These are phyloP conservation scores for Pythium phragmiticola DNA, from an alignment of 352 stramenopile genomes.

Conservation along the genomic window DNA sequence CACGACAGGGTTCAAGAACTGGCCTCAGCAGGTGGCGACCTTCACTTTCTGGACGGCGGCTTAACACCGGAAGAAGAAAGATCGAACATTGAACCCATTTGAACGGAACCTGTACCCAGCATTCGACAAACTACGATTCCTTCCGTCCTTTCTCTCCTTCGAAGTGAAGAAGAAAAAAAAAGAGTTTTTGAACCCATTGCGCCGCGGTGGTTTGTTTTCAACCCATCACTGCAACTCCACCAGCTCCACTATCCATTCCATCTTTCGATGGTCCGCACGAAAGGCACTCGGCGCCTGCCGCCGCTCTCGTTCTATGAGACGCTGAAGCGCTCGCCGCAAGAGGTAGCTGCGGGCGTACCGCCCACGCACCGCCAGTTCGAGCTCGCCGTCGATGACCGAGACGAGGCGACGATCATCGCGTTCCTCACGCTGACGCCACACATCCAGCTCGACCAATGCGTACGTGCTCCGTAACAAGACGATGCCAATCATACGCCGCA, in stretches of 20 bases:
- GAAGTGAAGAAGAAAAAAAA: background rate
- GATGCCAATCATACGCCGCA: background rate
- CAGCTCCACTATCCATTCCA: background rate
- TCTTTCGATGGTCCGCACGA: background rate
- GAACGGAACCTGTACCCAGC: background rate
- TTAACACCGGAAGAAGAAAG: background rate
- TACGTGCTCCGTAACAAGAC: background rate
- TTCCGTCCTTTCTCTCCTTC: no score
- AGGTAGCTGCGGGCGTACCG: background rate
- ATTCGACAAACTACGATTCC: slow-evolving; percentile 1
- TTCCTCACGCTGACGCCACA: background rate
- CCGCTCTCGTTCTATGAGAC: background rate
- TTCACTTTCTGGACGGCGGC: background rate
- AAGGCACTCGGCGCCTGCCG: background rate
- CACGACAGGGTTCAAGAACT: background rate
- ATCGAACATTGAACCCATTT: slow-evolving; percentile 4
- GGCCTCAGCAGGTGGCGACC: background rate
- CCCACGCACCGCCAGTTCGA: background rate
- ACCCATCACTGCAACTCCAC: background rate
- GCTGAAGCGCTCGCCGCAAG: background rate
- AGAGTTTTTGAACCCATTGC: background rate
- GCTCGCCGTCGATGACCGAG: background rate
- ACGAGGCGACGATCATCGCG: slow-evolving; percentile 3
- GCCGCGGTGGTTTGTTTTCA: no score
- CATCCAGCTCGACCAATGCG: background rate